Evolutionary conservation across 1,284 basidiomycete species (phyloP).

Genomic region (Cystobasidium sp.): DNA sequence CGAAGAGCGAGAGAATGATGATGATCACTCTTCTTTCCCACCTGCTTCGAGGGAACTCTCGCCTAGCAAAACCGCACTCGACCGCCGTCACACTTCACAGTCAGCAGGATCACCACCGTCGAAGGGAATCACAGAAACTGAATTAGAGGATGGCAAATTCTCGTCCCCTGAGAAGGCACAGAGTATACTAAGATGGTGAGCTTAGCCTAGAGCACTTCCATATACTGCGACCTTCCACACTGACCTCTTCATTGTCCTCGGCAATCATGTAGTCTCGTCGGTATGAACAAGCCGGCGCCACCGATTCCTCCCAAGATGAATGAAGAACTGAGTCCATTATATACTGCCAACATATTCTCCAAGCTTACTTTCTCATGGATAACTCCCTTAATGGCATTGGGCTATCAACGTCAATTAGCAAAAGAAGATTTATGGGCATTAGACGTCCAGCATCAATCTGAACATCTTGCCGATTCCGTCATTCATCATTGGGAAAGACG

Average conservation of each 20-base stretch:
- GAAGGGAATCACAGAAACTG: background rate
- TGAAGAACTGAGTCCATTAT: conserved; percentile 61
- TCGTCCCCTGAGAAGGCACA: conserved; percentile 27
- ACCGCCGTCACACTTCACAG: conserved; percentile 11
- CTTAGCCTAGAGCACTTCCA: background rate
- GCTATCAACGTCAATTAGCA: conserved; percentile 40
- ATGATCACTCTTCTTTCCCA: background rate
- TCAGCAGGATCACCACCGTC: background rate
- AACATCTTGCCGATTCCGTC: conserved; percentile 29
- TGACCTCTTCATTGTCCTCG: background rate
- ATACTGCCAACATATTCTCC: conserved; percentile 62
- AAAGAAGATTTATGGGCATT: conserved; percentile 46
- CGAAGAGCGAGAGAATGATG: background rate
- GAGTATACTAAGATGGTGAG: conserved; percentile 34
- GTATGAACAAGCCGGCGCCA: conserved; percentile 33
- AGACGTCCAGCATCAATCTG: conserved; percentile 16
- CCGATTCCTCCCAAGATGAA: conserved; percentile 17
- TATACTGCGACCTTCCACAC: background rate
- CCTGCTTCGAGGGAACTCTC: conserved; percentile 1
- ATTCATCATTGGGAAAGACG: conserved; percentile 27
- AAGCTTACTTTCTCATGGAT: conserved; percentile 57
- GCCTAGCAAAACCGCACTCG: conserved; percentile 3
- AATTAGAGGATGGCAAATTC: conserved; percentile 1
- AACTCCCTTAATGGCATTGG: conserved; percentile 41
- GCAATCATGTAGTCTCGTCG: conserved; percentile 29